phyloP scores from a whole-genome alignment of 192 early-diverging fungal species.

The Coemansia sp. region DNA sequence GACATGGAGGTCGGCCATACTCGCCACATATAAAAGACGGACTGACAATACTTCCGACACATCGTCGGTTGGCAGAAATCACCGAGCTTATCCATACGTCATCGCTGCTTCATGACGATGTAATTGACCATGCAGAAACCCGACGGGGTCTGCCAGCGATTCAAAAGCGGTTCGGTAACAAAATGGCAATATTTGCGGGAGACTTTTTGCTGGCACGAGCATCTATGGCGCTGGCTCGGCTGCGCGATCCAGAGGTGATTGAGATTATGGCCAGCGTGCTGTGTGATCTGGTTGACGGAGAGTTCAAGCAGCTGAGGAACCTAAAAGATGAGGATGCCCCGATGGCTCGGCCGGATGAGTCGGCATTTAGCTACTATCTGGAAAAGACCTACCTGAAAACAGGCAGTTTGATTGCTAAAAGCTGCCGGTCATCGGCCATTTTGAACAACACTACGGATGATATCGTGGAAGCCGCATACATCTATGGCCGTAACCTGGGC shows the following conservation, averaged over 20 bases:
- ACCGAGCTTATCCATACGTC: slow-evolving; percentile 99
- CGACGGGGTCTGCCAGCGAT: slow-evolving; percentile 75
- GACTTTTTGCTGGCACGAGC: slow-evolving; percentile 94
- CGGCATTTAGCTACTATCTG: slow-evolving; percentile 85
- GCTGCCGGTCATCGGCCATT: slow-evolving; percentile 81
- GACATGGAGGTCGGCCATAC: slow-evolving; percentile 42
- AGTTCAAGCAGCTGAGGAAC: slow-evolving; percentile 95
- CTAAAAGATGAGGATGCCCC: slow-evolving; percentile 49
- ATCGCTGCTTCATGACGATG: slow-evolving; percentile 92
- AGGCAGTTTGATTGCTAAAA: slow-evolving; percentile 89
- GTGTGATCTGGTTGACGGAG: slow-evolving; percentile 92
- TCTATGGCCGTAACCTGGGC: slow-evolving; percentile 86
- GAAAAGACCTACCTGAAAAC: slow-evolving; percentile 96
- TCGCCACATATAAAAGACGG: slow-evolving; percentile 26
- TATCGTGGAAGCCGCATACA: slow-evolving; percentile 75
- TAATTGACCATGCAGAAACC: slow-evolving; percentile 73
- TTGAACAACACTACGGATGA: slow-evolving; percentile 73
- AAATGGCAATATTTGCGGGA: slow-evolving; percentile 92
- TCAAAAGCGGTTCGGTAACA: slow-evolving; percentile 91
- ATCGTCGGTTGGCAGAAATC: slow-evolving; percentile 92
- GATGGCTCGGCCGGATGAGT: slow-evolving; percentile 39
- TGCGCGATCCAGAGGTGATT: slow-evolving; percentile 88
- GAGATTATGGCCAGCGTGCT: slow-evolving; percentile 92
- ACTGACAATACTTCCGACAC: slow-evolving; percentile 73
- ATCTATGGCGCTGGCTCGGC: slow-evolving; percentile 82